These are phyloP conservation scores for Helenozyma rhizophorensis DNA, from an alignment of 805 yeast genomes.

Conservation along the genomic window DNA sequence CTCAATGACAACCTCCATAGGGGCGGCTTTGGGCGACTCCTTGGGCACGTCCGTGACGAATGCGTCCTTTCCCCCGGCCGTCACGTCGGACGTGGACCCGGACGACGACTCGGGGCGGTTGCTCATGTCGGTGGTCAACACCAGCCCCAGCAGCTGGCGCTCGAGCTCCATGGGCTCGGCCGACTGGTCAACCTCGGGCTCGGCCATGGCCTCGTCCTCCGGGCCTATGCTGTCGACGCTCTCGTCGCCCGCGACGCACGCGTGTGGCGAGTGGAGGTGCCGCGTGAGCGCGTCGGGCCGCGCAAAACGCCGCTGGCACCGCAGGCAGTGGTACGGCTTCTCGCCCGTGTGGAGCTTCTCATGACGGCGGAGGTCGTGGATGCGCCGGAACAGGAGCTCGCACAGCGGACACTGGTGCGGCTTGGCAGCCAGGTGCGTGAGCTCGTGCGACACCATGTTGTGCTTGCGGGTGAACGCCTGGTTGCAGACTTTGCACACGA, in stretches of 20 bases:
- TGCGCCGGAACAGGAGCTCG: slow-evolving; percentile 58
- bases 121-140: no score
- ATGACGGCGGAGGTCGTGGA: slow-evolving; percentile 75
- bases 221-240: no score
- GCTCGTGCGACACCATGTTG: slow-evolving; percentile 66
- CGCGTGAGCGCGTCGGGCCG: slow-evolving; percentile 73
- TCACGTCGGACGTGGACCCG: no score
- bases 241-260: slow-evolving; percentile 29
- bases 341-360: slow-evolving; percentile 73
- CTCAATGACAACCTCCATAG: no score
- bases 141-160: no score
- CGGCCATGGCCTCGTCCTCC: no score
- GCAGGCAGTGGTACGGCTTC: slow-evolving; percentile 57
- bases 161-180: no score
- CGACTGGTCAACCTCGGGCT: no score
- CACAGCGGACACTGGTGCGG: slow-evolving; percentile 65
- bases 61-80: no score
- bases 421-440: slow-evolving; percentile 61
- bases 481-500: slow-evolving; percentile 54
- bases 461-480: slow-evolving; percentile 69
- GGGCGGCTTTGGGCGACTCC: no score
- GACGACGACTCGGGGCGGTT: no score
- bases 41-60: no score
- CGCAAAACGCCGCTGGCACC: slow-evolving; percentile 64
- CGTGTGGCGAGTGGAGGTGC: slow-evolving; percentile 49